Base-by-base conservation (phyloP, 1,284 basidiomycete species). In the Cystobasidiaceae sp. region DNA sequence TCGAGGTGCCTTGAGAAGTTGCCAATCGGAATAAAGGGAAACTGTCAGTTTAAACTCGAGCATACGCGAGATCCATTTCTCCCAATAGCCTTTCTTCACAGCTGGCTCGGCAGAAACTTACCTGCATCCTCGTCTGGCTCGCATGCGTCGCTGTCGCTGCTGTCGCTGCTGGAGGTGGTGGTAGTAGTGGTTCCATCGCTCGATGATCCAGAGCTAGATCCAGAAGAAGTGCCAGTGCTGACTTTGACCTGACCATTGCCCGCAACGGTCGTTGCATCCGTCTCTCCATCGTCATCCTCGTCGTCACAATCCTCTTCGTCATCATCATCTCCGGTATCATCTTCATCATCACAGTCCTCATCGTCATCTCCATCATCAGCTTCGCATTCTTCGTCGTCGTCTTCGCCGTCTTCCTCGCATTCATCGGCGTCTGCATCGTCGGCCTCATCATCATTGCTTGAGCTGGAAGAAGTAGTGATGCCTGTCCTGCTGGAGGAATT, bases 331-430 rank as follows among this genome's bases (percentile, higher is more conserved):
- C 13, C 49, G 49, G n/a, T 23, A 23, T 32, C 57, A 23, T 25
- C 33, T 2, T 64, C 61, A 28, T 52, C 43, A 27, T 64, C 51
- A 27, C 48, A 51, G 33, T 44, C 39, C 7, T 64, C 61, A 7
- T 64, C 61, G 28, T 64, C 51, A 48, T 64, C 61, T 28, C 49
- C 52, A n/a, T 45, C 61, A 27, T 64, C 44, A 25, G 34, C 51
- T 21, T 61, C 52, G 13, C 19, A 45, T n/a, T 61, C 58, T 25
- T 39, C 34, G 3, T 61, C 58, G 15, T 61, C 58, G 21, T 17
- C 58, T 21, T 51, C 45, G 19, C 34, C 58, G 30, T 55, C 52
- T 17, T 41, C 52, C 9, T 34, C 52, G 15, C 49, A 23, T 28
- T 59, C 57, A 25, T 19, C n/a, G 1, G 39, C 43, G 4, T 44